Conservation (phyloP, 2,329 filamentous ascomycete genomes). For the Pezicula neosporulosa region DNA sequence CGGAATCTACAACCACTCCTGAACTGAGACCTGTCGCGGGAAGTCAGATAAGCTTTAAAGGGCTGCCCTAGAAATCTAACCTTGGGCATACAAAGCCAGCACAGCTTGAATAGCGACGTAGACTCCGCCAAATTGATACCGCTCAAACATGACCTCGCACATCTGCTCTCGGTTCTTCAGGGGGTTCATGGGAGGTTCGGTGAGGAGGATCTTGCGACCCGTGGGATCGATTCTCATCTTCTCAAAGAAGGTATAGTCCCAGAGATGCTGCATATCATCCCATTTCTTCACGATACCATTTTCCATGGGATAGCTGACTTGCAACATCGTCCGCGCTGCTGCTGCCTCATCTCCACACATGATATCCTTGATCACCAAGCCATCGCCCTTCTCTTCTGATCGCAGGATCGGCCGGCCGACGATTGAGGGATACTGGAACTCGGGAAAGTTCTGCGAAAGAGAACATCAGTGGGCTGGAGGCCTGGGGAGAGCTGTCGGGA, state of each 20-base stretch:
- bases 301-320: slow-evolving; percentile 99
- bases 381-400: slow-evolving; percentile 78
- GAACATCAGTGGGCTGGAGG: slow-evolving; percentile 2
- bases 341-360: slow-evolving; percentile 99
- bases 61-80: slow-evolving; percentile 40
- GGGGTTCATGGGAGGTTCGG: slow-evolving; percentile 97
- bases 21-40: slow-evolving; percentile 67
- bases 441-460: slow-evolving; percentile 80
- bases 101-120: slow-evolving; percentile 99
- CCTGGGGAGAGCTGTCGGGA: slow-evolving; percentile 1
- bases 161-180: slow-evolving; percentile 96
- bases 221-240: slow-evolving; percentile 91
- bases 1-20: slow-evolving; percentile 97
- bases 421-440: slow-evolving; percentile 97
- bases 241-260: slow-evolving; percentile 98
- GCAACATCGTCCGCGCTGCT: slow-evolving; percentile 91
- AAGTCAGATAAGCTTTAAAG: slow-evolving; percentile 6
- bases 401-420: slow-evolving; percentile 96
- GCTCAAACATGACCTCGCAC: slow-evolving; percentile 99
- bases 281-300: slow-evolving; percentile 99
- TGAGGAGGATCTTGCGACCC: slow-evolving; percentile 94
- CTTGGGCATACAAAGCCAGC: slow-evolving; percentile 92
- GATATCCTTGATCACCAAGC: slow-evolving; percentile 88
- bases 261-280: slow-evolving; percentile 99
- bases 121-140: slow-evolving; percentile 92